These are phyloP conservation scores for Hansfordia pulvinata DNA, from an alignment of 2,329 filamentous ascomycete genomes.

Conservation along the genomic window DNA sequence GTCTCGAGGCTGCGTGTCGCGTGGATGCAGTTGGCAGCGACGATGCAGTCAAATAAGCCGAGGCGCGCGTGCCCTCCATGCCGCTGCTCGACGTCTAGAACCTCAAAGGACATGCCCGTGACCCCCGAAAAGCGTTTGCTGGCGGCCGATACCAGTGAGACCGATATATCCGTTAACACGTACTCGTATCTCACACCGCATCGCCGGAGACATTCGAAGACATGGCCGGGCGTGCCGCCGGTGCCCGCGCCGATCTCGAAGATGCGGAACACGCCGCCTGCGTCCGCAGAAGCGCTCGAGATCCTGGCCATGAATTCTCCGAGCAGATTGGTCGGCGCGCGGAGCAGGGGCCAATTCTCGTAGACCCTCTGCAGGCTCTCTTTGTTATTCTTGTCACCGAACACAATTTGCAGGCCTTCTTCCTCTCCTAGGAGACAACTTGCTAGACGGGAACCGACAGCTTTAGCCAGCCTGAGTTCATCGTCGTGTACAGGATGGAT, in stretches of 20 bases:
- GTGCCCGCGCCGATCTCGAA: conserved; percentile 19
- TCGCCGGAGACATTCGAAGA: conserved; percentile 13
- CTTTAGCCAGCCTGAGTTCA: too few species aligned
- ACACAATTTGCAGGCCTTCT: too few species aligned
- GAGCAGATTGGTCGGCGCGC: too few species aligned
- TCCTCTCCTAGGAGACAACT: too few species aligned
- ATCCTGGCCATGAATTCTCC: too few species aligned
- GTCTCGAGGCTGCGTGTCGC: conserved; percentile 13
- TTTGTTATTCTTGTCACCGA: too few species aligned
- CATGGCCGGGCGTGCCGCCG: conserved; percentile 17
- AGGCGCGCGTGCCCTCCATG: conserved; percentile 5
- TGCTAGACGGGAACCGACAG: too few species aligned
- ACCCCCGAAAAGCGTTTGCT: conserved; percentile 8
- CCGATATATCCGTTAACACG: conserved; percentile 24
- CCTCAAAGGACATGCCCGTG: conserved; percentile 12
- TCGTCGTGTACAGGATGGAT: too few species aligned
- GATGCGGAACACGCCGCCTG: conserved; percentile 14
- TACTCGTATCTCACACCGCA: conserved; percentile 18
- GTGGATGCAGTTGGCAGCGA: conserved; percentile 20
- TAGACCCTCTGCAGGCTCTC: too few species aligned
- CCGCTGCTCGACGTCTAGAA: conserved; percentile 17
- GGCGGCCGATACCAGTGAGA: conserved; percentile 16
- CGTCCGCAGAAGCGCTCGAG: too few species aligned
- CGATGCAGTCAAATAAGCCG: conserved; percentile 15
- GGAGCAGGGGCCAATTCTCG: too few species aligned